phyloP scores from a whole-genome alignment of 2,329 filamentous ascomycete species.

The Falciphora oryzae region DNA sequence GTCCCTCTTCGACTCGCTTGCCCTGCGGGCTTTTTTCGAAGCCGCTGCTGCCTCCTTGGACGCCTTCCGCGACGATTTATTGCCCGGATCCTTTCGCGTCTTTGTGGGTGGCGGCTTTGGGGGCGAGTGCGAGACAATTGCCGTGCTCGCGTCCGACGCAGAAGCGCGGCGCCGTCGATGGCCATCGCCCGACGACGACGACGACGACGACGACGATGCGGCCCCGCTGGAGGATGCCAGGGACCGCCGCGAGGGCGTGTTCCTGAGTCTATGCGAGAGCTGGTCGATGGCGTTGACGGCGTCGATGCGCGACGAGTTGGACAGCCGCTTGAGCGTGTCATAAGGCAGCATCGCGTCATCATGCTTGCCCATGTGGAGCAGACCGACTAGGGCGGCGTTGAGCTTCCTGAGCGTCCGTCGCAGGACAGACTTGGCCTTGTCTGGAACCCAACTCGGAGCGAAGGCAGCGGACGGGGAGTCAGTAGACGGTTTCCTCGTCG shows the following conservation, averaged over 20 bases:
- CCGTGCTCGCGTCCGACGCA: not conserved
- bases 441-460: not conserved
- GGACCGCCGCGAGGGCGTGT: conserved; percentile 19
- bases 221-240: conserved; percentile 10
- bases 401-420: conserved; percentile 37
- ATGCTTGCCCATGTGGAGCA: conserved; percentile 28
- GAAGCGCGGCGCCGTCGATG: not conserved
- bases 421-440: conserved; percentile 25
- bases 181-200: not conserved
- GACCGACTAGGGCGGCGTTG: conserved; percentile 33
- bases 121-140: not conserved
- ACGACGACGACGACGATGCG: conserved; percentile 14
- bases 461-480: not conserved
- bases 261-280: conserved; percentile 32
- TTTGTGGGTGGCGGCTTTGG: not conserved
- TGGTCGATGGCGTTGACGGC: conserved; percentile 43
- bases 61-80: not conserved
- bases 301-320: conserved; percentile 40
- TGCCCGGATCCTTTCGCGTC: not conserved
- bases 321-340: conserved; percentile 39
- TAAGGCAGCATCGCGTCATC: conserved; percentile 35
- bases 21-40: not conserved
- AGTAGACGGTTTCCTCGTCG: not conserved
- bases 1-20: not conserved
- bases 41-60: not conserved